Base-by-base conservation (phyloP, 1,284 basidiomycete species). In the Gastroboletus turbinatus region DNA sequence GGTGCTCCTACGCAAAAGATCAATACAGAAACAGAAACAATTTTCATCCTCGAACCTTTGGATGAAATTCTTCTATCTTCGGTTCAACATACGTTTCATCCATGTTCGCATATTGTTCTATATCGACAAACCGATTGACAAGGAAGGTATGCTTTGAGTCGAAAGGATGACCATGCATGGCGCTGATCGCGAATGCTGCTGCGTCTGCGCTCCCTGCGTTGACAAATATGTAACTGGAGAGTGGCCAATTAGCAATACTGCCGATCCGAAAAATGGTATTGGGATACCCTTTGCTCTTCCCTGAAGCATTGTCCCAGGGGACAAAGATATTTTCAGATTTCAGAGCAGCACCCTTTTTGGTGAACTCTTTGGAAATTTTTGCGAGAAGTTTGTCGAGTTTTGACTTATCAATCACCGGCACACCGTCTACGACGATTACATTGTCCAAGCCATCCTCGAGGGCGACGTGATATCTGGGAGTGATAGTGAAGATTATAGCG, bases 61-160 rank as follows among this genome's bases (percentile, higher is more conserved):
- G 82, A 55, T 82, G 80, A 75, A 90, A 98, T 65, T 91, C 88
- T 69, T 94, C 90, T 1, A 78, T 74, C 60, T 86, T 82, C 2
- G 93, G 88, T 70, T 95, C 94, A 14, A 83, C 77, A 71, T 94
- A 98, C 0, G 85, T 83, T 70, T 97, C 92, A 57, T 94, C 87
- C 69, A 98, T 72, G 66, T 85, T 81, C 50, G 85, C 82, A 72
- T 87, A 96, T 59, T 84, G 83, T 73, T 98, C 95, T 62, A 99
- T 89, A 71, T 99, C 96, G 50, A 88, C 87, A 73, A 99, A 98
- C 60, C 88, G 87, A 78, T 96, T 96, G 67, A 97, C 79, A 67
- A 83, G 81, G 75, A 99, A 96, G 3, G 85, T 89, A 77, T 98
- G 96, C 70, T 87, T 95, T 63, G 94, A 83, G 73, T 97, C 94